A percentile compares a stretch with the other conserved stretches of the same genome.
phyloP scores from a whole-genome alignment of 78 protist species.

The Ministeria vibrans region DNA sequence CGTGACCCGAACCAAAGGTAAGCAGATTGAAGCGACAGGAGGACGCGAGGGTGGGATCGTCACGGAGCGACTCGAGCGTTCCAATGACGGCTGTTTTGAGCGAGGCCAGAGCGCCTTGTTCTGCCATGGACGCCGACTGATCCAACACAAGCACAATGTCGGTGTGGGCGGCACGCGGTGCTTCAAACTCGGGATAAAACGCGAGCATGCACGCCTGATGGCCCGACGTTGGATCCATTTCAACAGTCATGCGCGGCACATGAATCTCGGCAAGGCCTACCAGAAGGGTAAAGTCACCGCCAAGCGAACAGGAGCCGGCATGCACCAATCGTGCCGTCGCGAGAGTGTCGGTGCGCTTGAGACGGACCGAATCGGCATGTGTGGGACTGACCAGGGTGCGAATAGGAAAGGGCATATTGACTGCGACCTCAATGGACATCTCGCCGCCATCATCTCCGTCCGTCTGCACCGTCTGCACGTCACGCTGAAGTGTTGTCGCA shows the following conservation, averaged over 20 bases:
- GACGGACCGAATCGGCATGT: background rate
- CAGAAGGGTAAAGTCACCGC: constrained; percentile 29
- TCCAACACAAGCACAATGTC: constrained; percentile 38
- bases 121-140: constrained; percentile 29
- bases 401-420: constrained; percentile 25
- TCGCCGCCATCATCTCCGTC: no score
- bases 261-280: constrained; percentile 32
- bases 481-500: no score
- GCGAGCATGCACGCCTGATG: constrained; percentile 45
- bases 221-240: background rate
- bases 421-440: background rate
- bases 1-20: constrained; percentile 7
- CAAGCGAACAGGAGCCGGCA: background rate
- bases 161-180: no score
- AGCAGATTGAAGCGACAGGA: constrained; percentile 25
- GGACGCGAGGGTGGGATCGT: no score
- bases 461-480: background rate
- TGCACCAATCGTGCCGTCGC: constrained; percentile 31
- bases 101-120: background rate
- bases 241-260: constrained; percentile 64
- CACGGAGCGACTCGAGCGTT: background rate
- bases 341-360: constrained; percentile 36
- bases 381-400: background rate
- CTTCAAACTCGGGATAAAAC: constrained; percentile 52
- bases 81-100: background rate